A percentile compares a stretch with the other conserved stretches of the same genome.
These are phyloP conservation scores for Candida sanyiensis DNA, from an alignment of 805 yeast genomes.

Conservation along the genomic window DNA sequence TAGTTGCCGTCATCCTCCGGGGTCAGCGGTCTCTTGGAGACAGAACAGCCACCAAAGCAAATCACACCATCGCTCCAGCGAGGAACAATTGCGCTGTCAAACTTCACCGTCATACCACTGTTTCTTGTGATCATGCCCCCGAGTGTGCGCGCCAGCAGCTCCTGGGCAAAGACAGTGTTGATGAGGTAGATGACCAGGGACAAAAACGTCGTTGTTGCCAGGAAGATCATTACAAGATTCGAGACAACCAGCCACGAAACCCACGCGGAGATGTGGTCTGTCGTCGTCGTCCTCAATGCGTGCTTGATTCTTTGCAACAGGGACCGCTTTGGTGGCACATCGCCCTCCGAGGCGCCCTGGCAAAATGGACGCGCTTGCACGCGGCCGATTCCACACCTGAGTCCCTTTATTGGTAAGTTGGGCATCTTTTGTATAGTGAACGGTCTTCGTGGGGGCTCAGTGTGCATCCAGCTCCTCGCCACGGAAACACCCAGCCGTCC, in stretches of 20 bases:
- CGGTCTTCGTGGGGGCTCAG: background rate
- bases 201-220: slow-evolving; percentile 91
- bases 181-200: slow-evolving; percentile 70
- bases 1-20: slow-evolving; percentile 83
- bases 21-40: slow-evolving; percentile 73
- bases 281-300: slow-evolving; percentile 64
- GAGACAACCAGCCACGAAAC: slow-evolving; percentile 91
- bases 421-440: background rate
- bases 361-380: background rate
- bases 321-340: slow-evolving; percentile 27
- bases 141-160: slow-evolving; percentile 70
- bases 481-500: background rate
- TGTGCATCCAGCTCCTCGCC: background rate
- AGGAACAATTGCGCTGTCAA: slow-evolving; percentile 92
- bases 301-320: slow-evolving; percentile 51
- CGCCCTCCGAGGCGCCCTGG: background rate
- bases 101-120: slow-evolving; percentile 75
- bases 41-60: slow-evolving; percentile 76
- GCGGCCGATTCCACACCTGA: background rate
- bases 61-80: slow-evolving; percentile 88
- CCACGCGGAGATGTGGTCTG: slow-evolving; percentile 87
- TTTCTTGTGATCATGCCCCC: slow-evolving; percentile 83
- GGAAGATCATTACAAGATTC: slow-evolving; percentile 66
- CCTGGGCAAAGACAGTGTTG: slow-evolving; percentile 55
- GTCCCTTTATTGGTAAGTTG: background rate